Evolutionary conservation across 805 yeast genomes (phyloP).

Genomic region (Clavispora phyllophila): DNA sequence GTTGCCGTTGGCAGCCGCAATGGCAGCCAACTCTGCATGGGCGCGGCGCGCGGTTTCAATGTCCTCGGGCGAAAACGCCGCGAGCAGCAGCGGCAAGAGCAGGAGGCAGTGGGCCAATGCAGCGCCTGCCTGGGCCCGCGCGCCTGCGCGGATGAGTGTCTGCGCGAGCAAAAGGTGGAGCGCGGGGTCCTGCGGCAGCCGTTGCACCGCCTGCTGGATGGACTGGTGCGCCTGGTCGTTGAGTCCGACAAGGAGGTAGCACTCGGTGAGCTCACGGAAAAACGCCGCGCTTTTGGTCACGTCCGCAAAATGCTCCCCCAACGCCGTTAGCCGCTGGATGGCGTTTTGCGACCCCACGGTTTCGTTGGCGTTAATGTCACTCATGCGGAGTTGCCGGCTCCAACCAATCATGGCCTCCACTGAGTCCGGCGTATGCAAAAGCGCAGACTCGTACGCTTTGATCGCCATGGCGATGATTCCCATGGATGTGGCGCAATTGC

Average conservation of each 20-base stretch:
- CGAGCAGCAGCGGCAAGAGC: constrained; percentile 29
- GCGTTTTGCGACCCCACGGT: constrained; percentile 37
- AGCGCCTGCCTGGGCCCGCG: constrained; percentile 42
- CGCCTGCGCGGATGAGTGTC: constrained; percentile 39
- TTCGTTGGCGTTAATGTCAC: constrained; percentile 34
- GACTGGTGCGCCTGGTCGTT: constrained; percentile 50
- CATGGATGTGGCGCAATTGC: constrained; percentile 40
- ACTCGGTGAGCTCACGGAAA: constrained; percentile 49
- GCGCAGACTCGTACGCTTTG: constrained; percentile 39
- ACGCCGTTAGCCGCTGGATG: constrained; percentile 35
- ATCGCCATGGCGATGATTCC: constrained; percentile 39
- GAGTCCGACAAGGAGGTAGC: constrained; percentile 43
- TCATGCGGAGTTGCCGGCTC: constrained; percentile 34
- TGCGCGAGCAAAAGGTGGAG: constrained; percentile 48
- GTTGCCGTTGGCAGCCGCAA: constrained; percentile 49
- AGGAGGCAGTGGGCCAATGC: constrained; percentile 42
- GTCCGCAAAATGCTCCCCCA: constrained; percentile 33
- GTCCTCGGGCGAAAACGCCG: constrained; percentile 25
- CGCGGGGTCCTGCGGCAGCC: constrained; percentile 38
- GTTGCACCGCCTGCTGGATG: constrained; percentile 37
- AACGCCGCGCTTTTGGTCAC: constrained; percentile 35
- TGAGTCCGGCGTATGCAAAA: constrained; percentile 38
- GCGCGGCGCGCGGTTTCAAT: constrained; percentile 47
- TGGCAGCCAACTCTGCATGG: constrained; percentile 52
- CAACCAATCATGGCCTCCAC: constrained; percentile 40